Conservation (phyloP, 1,284 basidiomycete species). For the Leucoagaricus sp. region DNA sequence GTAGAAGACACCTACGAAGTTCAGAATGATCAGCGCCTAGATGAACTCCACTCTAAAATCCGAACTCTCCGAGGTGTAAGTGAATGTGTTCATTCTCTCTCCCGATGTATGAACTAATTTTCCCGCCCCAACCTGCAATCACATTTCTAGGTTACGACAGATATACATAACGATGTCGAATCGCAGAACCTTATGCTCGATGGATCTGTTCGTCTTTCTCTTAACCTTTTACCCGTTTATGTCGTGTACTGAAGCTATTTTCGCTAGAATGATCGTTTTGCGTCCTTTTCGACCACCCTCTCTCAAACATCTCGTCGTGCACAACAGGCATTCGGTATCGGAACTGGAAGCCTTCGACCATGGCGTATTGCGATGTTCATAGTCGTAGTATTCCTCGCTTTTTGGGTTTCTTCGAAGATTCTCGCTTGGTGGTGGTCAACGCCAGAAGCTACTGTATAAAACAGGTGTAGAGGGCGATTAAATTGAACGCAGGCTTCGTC, state of each 20-base stretch:
- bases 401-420: conserved; percentile 44
- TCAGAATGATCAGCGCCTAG: conserved; percentile 81
- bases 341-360: conserved; percentile 62
- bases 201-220: conserved; percentile 56
- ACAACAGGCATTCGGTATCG: conserved; percentile 69
- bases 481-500: not conserved
- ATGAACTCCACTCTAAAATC: conserved; percentile 79
- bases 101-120: not conserved
- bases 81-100: not conserved
- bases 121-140: not conserved
- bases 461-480: not conserved
- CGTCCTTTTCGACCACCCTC: conserved; percentile 60
- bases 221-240: not conserved
- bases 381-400: conserved; percentile 43
- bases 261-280: conserved; percentile 63
- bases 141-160: conserved; percentile 65
- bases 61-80: conserved; percentile 73
- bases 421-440: conserved; percentile 41
- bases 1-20: conserved; percentile 74
- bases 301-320: conserved; percentile 66
- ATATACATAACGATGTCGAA: conserved; percentile 81
- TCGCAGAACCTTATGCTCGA: conserved; percentile 78
- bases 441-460: not conserved
- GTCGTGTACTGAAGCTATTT: not conserved
- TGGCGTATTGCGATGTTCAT: conserved; percentile 65